Evolutionary conservation across 2,329 filamentous ascomycete species (phyloP).

Genomic region (Chaetomiaceae sp.): DNA sequence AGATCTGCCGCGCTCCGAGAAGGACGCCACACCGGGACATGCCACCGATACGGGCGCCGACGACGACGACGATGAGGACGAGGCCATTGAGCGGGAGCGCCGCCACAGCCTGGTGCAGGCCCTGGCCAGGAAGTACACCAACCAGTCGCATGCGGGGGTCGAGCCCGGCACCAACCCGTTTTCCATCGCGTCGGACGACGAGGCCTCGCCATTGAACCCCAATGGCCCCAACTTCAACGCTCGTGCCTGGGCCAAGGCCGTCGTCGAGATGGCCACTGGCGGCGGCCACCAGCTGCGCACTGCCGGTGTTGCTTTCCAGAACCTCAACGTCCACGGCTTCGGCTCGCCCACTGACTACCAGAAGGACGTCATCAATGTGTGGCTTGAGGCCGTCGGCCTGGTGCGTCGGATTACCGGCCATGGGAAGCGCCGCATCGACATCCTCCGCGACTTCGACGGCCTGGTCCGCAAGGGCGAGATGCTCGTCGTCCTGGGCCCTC

Average conservation of each 20-base stretch:
- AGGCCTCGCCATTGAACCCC: constrained; percentile 46
- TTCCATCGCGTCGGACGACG: constrained; percentile 32
- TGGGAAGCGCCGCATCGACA: constrained; percentile 57
- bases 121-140: constrained; percentile 53
- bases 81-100: constrained; percentile 44
- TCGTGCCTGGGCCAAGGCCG: constrained; percentile 55
- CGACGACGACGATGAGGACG: constrained; percentile 35
- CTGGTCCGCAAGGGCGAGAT: constrained; percentile 68
- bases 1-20: constrained; percentile 28
- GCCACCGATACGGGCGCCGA: constrained; percentile 32
- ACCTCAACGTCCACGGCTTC: constrained; percentile 65
- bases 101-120: constrained; percentile 50
- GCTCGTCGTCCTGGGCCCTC: constrained; percentile 69
- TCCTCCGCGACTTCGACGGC: constrained; percentile 64
- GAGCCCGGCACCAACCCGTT: constrained; percentile 46
- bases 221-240: constrained; percentile 46
- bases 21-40: constrained; percentile 26
- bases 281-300: constrained; percentile 55
- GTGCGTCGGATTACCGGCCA: constrained; percentile 48
- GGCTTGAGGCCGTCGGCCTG: constrained; percentile 46
- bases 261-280: constrained; percentile 49
- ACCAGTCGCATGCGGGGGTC: constrained; percentile 37
- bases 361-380: constrained; percentile 60
- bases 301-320: constrained; percentile 61
- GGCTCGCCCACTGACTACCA: constrained; percentile 67